Evolutionary conservation across 176 grass and related monocot species (phyloP), one percentile per base, ranked within the genome.

Genomic region (Carex littledalei): DNA sequence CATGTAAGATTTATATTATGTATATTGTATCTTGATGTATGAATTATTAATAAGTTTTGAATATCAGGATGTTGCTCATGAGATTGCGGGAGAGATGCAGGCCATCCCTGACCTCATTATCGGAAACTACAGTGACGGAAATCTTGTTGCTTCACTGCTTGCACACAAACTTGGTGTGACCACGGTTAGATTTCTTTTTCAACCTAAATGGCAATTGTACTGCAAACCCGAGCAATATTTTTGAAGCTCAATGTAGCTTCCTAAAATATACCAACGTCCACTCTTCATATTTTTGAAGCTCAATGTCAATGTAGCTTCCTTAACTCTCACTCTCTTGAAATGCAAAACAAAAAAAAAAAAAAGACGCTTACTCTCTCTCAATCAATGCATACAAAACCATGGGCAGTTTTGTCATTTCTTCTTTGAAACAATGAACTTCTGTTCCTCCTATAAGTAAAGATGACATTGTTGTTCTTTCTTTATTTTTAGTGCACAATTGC

Each of bases 41-140:
- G 39, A 16, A 74, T 12, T 79, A 1, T 81, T 71, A 63, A 31
- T 70, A 15, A 15, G 2, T 87, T 63, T 75, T 70, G 63, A 3
- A 13, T 50, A 12, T 9, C 78, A 99, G 96, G 96, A 99, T 88
- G 96, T 95, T 18, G 96, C 96, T 15, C 90, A 95, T 6, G 96
- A 99, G 87, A 87, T 99, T 78, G 84, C 93, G 18, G 96, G 91
- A 92, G 96, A 99, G 74, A 84, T 99, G 60, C 96, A 99, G 78
- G 91, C 96, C 52, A 95, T 86, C 4, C 96, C 96, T 8, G 96
- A 99, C 77, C 88, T 99, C 63, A 90, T 99, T 88, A 92, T 99
- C 1, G 96, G 96, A 91, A 99, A 99, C 81, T 99, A 99, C 87
- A 99, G 96, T 84, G 96, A 99, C 55, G 96, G 96, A 88, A 99